Base-by-base conservation (phyloP, 108 stramenopile genomes). In the Stephanodiscus triporus region DNA sequence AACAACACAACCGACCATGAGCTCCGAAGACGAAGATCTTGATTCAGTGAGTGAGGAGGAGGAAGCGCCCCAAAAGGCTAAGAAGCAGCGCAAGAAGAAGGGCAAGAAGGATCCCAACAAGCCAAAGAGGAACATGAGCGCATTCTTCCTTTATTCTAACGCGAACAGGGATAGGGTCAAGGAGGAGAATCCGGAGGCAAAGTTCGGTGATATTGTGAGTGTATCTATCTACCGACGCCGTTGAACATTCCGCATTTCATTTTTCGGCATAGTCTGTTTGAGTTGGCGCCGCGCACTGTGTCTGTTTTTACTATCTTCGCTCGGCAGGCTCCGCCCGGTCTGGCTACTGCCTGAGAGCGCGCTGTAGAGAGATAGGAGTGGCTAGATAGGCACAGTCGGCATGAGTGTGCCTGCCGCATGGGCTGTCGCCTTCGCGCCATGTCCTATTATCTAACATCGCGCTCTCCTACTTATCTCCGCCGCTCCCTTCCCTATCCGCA, bases 171-270 rank as follows among this genome's bases (percentile, higher is more conserved):
- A 75, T 23, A 75, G 80, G 40, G 83, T 91, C 34, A 91, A 94
- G 87, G 72, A 59, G 29, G 84, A 89, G 30, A 86, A 91, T 68
- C 89, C 90, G 4, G 89, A 86, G 4, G 86, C 89, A 70, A 74
- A 89, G 43, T 94, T 94, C 67, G 93, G 90, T 36, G 90, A 91
- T 59, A 77, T 91, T 68, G 93, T 94, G 79, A 91, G 90, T 91
- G 16, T 45, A n/a, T n/a, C n/a, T n/a, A n/a, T n/a, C n/a, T n/a
- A n/a, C n/a, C n/a, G n/a, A n/a, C n/a, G n/a, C n/a, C n/a, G n/a
- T n/a, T n/a, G n/a, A n/a, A n/a, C n/a, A n/a, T n/a, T n/a, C n/a
- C n/a, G n/a, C n/a, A n/a, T n/a, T n/a, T n/a, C n/a, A n/a, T n/a
- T n/a, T n/a, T n/a, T n/a, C n/a, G n/a, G n/a, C n/a, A n/a, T n/a